Evolutionary conservation across 208 protist genomes (phyloP), one percentile per base, ranked within the genome.

Genomic region (Leishmania lainsoni): DNA sequence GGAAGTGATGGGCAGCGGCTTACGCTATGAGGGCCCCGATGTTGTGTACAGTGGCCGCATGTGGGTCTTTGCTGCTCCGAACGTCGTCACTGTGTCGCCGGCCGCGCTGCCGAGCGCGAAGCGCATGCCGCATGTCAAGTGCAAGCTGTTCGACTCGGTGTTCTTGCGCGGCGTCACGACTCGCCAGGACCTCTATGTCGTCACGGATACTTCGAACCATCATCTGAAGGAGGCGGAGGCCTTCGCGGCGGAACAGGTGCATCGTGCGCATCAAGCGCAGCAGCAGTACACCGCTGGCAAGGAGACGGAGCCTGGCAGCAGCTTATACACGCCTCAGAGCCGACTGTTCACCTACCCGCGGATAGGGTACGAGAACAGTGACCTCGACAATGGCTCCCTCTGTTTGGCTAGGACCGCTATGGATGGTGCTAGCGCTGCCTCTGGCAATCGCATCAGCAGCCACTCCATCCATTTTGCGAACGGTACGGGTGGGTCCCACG

Each of bases 51-150:
- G 87, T 42, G 87, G 77, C 65, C 90, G 90, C 71, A 91, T 96
- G 89, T 95, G 91, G 89, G 73, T 90, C 35, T 94, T 97, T 77
- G 90, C 91, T 39, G 84, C 83, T 16, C 91, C 91, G 17, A 93
- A 94, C 81, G 80, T 89, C 29, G 87, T 97, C 22, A 93, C 88
- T 9, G 78, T 94, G 48, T 84, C 86, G 45, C 73, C 65, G 4
- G 35, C 85, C 1, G 85, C 85, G 14, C 73, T 77, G 16, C 61
- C 66, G 0, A 71, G 49, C 14, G 35, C 75, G 16, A 69, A 26
- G 52, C 63, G 81, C 74, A 80, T 81, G 26, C 42, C 81, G 10
- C 81, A 85, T 66, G 49, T 84, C 29, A 75, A 69, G 52, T 42
- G 59, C 78, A 81, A 81, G 42, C 54, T 83, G 20, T 88, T 81